phyloP scores from a whole-genome alignment of 2,329 filamentous ascomycete species.

The Cladosporium sp. region DNA sequence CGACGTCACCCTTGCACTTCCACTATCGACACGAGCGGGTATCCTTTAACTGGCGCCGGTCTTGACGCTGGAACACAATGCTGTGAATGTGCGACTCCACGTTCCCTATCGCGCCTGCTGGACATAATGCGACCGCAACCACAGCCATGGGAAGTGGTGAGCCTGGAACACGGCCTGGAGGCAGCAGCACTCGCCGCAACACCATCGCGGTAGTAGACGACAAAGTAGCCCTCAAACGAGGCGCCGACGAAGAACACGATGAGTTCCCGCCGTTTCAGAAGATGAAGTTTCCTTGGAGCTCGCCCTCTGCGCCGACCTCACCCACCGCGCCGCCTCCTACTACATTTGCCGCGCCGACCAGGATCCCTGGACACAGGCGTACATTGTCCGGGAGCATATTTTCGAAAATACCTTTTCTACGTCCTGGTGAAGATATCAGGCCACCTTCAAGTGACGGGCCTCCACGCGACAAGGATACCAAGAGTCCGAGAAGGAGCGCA shows the following conservation, averaged over 20 bases:
- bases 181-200: constrained; percentile 11
- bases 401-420: constrained; percentile 65
- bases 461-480: constrained; percentile 28
- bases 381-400: constrained; percentile 61
- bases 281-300: constrained; percentile 26
- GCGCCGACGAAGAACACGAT: constrained; percentile 10
- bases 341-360: constrained; percentile 11
- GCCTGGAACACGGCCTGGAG: not conserved
- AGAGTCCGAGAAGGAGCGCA: constrained; percentile 22
- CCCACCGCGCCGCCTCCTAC: constrained; percentile 11
- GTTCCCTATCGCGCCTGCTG: not conserved
- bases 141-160: constrained; percentile 4
- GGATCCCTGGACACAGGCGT: constrained; percentile 41
- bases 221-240: not conserved
- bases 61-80: not conserved
- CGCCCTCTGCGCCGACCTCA: constrained; percentile 19
- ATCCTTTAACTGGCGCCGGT: too few relatives aligned
- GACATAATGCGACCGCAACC: constrained; percentile 3
- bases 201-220: constrained; percentile 8
- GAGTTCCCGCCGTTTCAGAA: constrained; percentile 13
- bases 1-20: too few relatives aligned
- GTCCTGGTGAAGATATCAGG: constrained; percentile 37
- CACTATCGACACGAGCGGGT: too few relatives aligned
- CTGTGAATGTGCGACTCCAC: constrained; percentile 8
- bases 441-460: constrained; percentile 22